A percentile compares a stretch with the other conserved stretches of the same genome.
Evolutionary conservation across 768 basidiomycete species (phyloP).

Genomic region (Boletus rubroflammeus): DNA sequence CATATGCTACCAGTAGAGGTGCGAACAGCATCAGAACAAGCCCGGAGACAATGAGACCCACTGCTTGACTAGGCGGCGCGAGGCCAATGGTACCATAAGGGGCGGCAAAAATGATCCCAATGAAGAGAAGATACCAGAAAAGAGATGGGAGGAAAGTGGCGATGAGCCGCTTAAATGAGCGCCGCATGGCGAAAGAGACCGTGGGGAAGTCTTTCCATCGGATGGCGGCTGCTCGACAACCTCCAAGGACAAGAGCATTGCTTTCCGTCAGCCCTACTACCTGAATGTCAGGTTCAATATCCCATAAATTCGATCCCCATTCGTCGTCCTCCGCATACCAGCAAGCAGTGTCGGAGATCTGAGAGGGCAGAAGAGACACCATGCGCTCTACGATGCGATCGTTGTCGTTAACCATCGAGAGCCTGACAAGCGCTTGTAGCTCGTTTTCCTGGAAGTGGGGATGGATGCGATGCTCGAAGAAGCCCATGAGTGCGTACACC

Average conservation of each 20-base stretch:
- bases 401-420: conserved; percentile 26
- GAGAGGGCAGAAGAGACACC: conserved; percentile 17
- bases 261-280: conserved; percentile 19
- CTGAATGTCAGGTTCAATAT: conserved; percentile 16
- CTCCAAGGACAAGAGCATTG: conserved; percentile 20
- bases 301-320: conserved; percentile 18
- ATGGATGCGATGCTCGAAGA: conserved; percentile 25
- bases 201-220: conserved; percentile 25
- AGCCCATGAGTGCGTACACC: conserved; percentile 27
- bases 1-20: conserved; percentile 13
- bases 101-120: no score
- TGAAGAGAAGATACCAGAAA: conserved; percentile 1
- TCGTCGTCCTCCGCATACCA: conserved; percentile 24
- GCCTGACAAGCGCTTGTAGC: conserved; percentile 19
- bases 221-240: conserved; percentile 21
- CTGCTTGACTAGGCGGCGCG: no score
- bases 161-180: conserved; percentile 13
- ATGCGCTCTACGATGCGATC: conserved; percentile 22
- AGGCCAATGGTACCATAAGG: no score
- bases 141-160: conserved; percentile 1
- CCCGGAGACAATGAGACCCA: background rate
- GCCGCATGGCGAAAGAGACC: conserved; percentile 11
- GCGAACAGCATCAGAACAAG: conserved; percentile 13
- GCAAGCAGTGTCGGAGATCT: background rate
- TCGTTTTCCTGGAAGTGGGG: conserved; percentile 16